phyloP scores from a whole-genome alignment of 306 rosid genomes.

The Vicia villosa region DNA sequence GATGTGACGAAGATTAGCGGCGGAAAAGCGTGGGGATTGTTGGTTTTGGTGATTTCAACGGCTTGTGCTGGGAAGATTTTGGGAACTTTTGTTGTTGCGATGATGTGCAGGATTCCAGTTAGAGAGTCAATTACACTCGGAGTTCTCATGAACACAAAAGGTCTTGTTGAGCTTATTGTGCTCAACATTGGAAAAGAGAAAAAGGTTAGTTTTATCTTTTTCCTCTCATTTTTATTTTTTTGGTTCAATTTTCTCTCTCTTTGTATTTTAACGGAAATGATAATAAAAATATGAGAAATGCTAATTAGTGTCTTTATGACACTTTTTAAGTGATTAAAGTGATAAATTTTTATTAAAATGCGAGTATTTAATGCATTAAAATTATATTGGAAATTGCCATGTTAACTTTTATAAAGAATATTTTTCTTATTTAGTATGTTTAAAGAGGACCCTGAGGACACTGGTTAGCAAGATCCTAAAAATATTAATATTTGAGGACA shows the following conservation, averaged over 20 bases:
- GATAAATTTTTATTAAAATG: too few relatives aligned
- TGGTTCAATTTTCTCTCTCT: neutral
- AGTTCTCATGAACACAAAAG: constrained; percentile 93
- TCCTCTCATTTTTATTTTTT: neutral
- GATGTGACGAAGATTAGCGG: constrained; percentile 70
- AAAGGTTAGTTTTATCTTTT: constrained; percentile 55
- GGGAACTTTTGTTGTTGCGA: constrained; percentile 73
- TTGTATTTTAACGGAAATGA: too few relatives aligned
- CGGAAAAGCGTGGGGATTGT: constrained; percentile 66
- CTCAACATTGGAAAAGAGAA: constrained; percentile 94
- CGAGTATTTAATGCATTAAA: too few relatives aligned
- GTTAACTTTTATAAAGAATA: too few relatives aligned
- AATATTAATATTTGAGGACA: too few relatives aligned
- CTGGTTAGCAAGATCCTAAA: too few relatives aligned
- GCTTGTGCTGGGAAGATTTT: constrained; percentile 82
- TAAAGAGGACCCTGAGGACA: too few relatives aligned
- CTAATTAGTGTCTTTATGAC: too few relatives aligned
- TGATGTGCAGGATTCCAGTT: constrained; percentile 62
- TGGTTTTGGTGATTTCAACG: constrained; percentile 60
- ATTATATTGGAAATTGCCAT: too few relatives aligned
- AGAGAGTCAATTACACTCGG: constrained; percentile 80
- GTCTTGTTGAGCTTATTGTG: constrained; percentile 88
- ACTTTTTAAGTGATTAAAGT: too few relatives aligned
- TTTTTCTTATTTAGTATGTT: too few relatives aligned
- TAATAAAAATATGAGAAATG: too few relatives aligned